Percentiles rank a stretch among this genome's conserved stretches.
These are phyloP conservation scores for Mercurialis annua DNA, from an alignment of 345 rosid species.

Conservation along the genomic window DNA sequence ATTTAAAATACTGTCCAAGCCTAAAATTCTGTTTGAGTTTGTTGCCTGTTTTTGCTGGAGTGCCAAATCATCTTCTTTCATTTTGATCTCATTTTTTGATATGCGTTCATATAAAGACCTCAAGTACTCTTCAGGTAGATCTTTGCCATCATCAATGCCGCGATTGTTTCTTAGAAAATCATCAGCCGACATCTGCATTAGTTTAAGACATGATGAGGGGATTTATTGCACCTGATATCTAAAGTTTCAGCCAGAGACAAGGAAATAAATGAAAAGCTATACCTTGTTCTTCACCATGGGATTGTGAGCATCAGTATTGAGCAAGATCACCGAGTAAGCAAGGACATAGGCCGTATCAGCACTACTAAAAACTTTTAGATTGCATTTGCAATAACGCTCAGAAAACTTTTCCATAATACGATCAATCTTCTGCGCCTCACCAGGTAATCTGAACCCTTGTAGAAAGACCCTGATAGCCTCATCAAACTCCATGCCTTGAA, in stretches of 20 bases:
- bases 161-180: constrained; percentile 95
- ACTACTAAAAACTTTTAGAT: constrained; percentile 85
- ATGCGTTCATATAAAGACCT: constrained; percentile 89
- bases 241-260: constrained; percentile 21
- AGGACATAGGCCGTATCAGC: constrained; percentile 99
- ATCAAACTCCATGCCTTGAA: constrained; percentile 86
- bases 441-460: constrained; percentile 93
- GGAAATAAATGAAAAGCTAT: constrained; percentile 13
- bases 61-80: constrained; percentile 88
- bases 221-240: constrained; percentile 26
- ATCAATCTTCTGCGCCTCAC: constrained; percentile 99
- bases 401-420: constrained; percentile 99
- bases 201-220: neutral
- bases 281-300: constrained; percentile 99
- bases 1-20: constrained; percentile 89
- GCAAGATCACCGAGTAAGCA: constrained; percentile 95
- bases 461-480: constrained; percentile 88
- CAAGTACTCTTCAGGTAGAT: constrained; percentile 85
- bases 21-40: constrained; percentile 75
- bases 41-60: constrained; percentile 74
- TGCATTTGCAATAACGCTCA: constrained; percentile 95
- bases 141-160: constrained; percentile 98
- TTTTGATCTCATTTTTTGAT: constrained; percentile 94
- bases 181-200: constrained; percentile 92
- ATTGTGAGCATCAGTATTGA: constrained; percentile 97